Base-by-base conservation (phyloP, 257 asterid genomes). In the Petunia secreta region DNA sequence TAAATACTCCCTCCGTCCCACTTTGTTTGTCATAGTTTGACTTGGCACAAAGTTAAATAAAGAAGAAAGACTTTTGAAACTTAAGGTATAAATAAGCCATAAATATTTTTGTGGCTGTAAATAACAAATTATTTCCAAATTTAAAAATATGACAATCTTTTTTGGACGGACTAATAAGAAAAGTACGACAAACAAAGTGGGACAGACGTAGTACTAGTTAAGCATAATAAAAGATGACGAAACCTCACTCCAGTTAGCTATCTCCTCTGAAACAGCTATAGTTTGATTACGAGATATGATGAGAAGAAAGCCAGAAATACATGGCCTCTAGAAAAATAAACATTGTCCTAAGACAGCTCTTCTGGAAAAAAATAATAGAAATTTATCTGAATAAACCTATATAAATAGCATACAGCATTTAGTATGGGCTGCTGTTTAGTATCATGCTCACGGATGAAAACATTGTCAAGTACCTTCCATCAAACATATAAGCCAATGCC, bases 401-500 rank as follows among this genome's bases (percentile, higher is more conserved):
- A 63, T 63, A 63, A 71, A 71, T 71, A 69, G 58, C 76, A 69
- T 9, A 46, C 59, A 25, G 16, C 34, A 71, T 71, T 48, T 9
- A 69, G 76, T 10, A 46, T 9, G 46, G 2, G 59, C 39, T 69
- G 76, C 59, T 69, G 59, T 4, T 71, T 71, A 71, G 44, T 48
- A 71, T 50, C 48, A 36, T 38, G 39, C 65, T 34, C 74, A 14
- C 5, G 58, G 68, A 50, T 34, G n/a, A 77, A 80, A 79, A 44
- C 66, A 25, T 66, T 58, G 75, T 53, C 62, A 16, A 43, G 77
- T 90, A 93, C 98, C 98, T 93, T 83, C 97, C 96, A 58, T 94
- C 98, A 66, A 91, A 91, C 93, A 94, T 91, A 91, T 93, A 94
- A 41, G 98, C 87, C 75, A 94, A 87, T 36, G 98, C 97, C 85